Percentiles rank a stretch among this genome's conserved stretches.
phyloP scores from a whole-genome alignment of 768 basidiomycete genomes.

The Chalciporus pseudorubinellus region DNA sequence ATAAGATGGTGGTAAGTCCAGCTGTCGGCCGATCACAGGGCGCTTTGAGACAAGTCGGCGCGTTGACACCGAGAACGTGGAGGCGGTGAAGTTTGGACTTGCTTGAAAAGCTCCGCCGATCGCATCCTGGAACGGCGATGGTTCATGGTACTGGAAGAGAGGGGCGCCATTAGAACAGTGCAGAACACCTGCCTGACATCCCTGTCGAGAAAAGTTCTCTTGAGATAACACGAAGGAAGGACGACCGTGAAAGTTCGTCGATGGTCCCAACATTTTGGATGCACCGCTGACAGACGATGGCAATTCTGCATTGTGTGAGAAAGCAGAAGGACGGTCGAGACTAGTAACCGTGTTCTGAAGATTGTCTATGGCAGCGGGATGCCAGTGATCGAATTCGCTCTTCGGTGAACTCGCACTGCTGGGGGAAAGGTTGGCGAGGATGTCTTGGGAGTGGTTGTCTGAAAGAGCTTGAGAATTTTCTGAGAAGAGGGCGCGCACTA shows the following conservation, averaged over 20 bases:
- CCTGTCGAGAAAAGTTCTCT: slow-evolving; percentile 10
- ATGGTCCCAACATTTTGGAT: slow-evolving; percentile 1
- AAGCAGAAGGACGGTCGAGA: not conserved
- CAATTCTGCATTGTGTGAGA: slow-evolving; percentile 6
- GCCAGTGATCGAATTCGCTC: slow-evolving; percentile 13
- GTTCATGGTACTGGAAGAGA: slow-evolving; percentile 14
- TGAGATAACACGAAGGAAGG: slow-evolving; percentile 3
- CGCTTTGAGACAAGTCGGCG: slow-evolving; percentile 32
- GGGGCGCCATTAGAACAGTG: slow-evolving; percentile 7
- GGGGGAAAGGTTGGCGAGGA: slow-evolving; percentile 5
- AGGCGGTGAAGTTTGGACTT: slow-evolving; percentile 9
- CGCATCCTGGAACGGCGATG: slow-evolving; percentile 13
- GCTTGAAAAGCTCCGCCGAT: slow-evolving; percentile 10
- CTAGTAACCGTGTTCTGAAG: slow-evolving; percentile 1
- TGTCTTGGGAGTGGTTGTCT: slow-evolving; percentile 16
- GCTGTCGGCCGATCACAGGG: slow-evolving; percentile 22
- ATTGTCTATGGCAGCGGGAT: not conserved
- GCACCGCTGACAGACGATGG: slow-evolving; percentile 1
- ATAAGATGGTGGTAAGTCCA: slow-evolving; percentile 13
- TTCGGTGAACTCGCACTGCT: slow-evolving; percentile 10
- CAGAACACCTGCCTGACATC: not conserved
- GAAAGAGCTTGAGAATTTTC: slow-evolving; percentile 17
- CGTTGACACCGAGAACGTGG: slow-evolving; percentile 30
- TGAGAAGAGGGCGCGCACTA: slow-evolving; percentile 28
- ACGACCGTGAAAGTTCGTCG: slow-evolving; percentile 8